A percentile compares a stretch with the other conserved stretches of the same genome.
phyloP scores from a whole-genome alignment of 192 early-diverging fungal genomes.

The Coemansia biformis region DNA sequence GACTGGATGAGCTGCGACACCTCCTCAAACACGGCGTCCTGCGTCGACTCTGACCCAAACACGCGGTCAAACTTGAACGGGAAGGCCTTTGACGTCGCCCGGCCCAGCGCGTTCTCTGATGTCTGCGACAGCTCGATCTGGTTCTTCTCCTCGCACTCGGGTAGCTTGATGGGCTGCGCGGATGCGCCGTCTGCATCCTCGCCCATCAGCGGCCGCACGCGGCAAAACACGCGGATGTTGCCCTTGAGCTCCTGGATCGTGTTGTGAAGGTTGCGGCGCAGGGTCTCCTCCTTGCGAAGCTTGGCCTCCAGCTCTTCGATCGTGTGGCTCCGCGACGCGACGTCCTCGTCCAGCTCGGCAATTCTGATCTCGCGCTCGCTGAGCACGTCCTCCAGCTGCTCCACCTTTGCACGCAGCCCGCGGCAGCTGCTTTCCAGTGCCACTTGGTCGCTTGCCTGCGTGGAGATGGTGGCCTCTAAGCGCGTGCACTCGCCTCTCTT shows the following conservation, averaged over 20 bases:
- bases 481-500: conserved; percentile 33
- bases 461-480: conserved; percentile 35
- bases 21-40: conserved; percentile 84
- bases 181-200: conserved; percentile 14
- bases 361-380: conserved; percentile 51
- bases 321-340: conserved; percentile 30
- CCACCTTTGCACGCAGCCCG: conserved; percentile 28
- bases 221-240: conserved; percentile 96
- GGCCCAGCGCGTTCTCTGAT: conserved; percentile 49
- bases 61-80: conserved; percentile 84
- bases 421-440: conserved; percentile 44
- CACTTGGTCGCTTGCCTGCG: conserved; percentile 36
- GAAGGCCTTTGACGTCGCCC: conserved; percentile 56
- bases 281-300: conserved; percentile 70
- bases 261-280: conserved; percentile 84
- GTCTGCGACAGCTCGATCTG: conserved; percentile 72
- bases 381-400: conserved; percentile 28
- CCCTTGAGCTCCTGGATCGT: conserved; percentile 91
- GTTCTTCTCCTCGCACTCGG: conserved; percentile 56
- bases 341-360: conserved; percentile 40
- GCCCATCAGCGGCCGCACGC: conserved; percentile 72
- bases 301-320: conserved; percentile 55
- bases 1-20: conserved; percentile 95
- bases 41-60: conserved; percentile 63
- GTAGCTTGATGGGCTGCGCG: conserved; percentile 48